Base-by-base conservation (phyloP, 108 stramenopile species). In the Skeletonema menzelii region DNA sequence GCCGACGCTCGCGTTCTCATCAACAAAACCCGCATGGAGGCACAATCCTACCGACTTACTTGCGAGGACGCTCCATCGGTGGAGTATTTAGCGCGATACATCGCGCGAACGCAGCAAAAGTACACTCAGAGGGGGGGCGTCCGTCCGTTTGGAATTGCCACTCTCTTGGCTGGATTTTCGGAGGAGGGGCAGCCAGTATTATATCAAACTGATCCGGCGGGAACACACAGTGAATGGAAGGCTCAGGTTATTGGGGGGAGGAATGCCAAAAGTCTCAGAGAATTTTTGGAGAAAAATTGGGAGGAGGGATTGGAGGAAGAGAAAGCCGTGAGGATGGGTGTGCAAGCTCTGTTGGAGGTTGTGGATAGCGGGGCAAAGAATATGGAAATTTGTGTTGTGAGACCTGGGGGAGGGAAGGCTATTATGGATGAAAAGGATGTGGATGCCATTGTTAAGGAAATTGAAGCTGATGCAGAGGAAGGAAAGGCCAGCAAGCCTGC, bases 101-200 rank as follows among this genome's bases (percentile, higher is more conserved):
- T 99, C 47, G 98, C 99, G 19, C 84, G 92, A 47, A 97, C 97
- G 42, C 98, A 99, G 88, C 99, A 99, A 80, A 80, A 86, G 69
- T 99, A 99, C 88, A 99, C 99, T 30, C 99, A 99, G 82, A 94
- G 97, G 37, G 99, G 99, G 40, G 99, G 99, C 19, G 97, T 98
- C 24, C 93, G 99, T 56, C 99, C 99, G 14, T 99, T 99, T 83
- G 99, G 99, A 32, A 97, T 99, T 57, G 95, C 97, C 44, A 88
- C 92, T 34, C 82, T 97, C 34, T 56, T 96, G 8, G 91, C 93
- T 4, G 98, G 98, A 24, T 91, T 96, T 75, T 78, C 82, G 53
- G 88, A 86, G 58, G 90, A 91, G 35, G 85, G 85, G 20, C 76
- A 83, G 27, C 96, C 96, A 17, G 84, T 88, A 64, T 73, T 97